These are phyloP conservation scores for Dryas drummondii DNA, from an alignment of 306 rosid genomes.

Conservation along the genomic window DNA sequence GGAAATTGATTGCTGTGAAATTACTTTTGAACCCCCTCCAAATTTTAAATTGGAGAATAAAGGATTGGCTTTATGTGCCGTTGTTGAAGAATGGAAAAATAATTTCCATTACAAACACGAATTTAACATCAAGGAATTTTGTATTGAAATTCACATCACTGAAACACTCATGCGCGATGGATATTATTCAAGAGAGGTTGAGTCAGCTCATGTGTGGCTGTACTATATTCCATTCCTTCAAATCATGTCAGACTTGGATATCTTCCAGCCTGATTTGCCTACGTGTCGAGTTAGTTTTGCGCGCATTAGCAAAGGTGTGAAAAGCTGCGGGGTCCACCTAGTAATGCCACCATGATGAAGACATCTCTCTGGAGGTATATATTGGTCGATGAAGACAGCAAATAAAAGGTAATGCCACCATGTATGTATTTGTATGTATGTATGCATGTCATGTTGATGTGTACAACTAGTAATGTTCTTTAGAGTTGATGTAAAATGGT, in stretches of 20 bases:
- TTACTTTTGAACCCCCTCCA: background rate
- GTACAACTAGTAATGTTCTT: too few species aligned
- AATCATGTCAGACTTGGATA: background rate
- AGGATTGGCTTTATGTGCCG: background rate
- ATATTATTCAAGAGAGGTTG: background rate
- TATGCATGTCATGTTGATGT: too few species aligned
- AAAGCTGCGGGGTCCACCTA: background rate
- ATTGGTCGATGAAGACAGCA: background rate
- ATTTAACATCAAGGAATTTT: too few species aligned
- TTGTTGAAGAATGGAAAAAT: background rate
- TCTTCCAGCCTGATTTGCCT: background rate
- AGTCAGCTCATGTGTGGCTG: background rate
- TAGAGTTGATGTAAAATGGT: too few species aligned
- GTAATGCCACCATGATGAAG: background rate
- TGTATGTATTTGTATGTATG: too few species aligned
- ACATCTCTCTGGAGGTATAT: too few species aligned
- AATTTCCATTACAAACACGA: too few species aligned
- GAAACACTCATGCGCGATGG: background rate
- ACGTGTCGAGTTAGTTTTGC: background rate
- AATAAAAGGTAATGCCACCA: background rate
- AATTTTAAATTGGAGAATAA: background rate
- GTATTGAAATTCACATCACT: background rate
- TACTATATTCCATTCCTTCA: background rate
- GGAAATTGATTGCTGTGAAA: background rate
- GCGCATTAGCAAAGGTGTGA: background rate